Conservation (phyloP, 768 basidiomycete species). For the Nevesoporus exiguus region DNA sequence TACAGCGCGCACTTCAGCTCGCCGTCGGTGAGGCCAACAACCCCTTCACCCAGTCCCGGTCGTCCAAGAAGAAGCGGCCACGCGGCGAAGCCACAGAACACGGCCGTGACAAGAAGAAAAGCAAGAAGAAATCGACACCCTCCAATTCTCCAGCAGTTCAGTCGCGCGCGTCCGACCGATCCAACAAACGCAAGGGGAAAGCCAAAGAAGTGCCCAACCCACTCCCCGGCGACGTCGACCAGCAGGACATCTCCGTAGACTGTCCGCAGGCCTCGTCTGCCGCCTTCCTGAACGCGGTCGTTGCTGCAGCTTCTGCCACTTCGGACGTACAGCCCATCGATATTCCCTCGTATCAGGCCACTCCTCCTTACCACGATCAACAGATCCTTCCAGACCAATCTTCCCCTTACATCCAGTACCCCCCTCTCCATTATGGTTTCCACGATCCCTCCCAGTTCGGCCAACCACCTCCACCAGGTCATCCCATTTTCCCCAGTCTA, state of each 20-base stretch:
- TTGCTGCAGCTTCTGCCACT: slow-evolving; percentile 59
- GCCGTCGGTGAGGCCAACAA: slow-evolving; percentile 46
- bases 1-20: slow-evolving; percentile 49
- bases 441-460: slow-evolving; percentile 28
- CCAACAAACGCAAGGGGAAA: slow-evolving; percentile 35
- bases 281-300: slow-evolving; percentile 61
- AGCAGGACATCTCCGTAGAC: slow-evolving; percentile 23
- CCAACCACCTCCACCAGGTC: slow-evolving; percentile 27
- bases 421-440: slow-evolving; percentile 29
- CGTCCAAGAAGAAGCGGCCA: slow-evolving; percentile 37
- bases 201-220: slow-evolving; percentile 30
- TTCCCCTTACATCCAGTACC: slow-evolving; percentile 28
- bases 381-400: slow-evolving; percentile 28
- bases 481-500: slow-evolving; percentile 23
- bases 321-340: slow-evolving; percentile 33
- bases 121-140: slow-evolving; percentile 21
- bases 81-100: slow-evolving; percentile 15
- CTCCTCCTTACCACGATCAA: slow-evolving; percentile 35
- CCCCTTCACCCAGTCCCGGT: slow-evolving; percentile 31
- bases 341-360: slow-evolving; percentile 26
- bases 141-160: background rate
- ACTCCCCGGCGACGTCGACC: slow-evolving; percentile 27
- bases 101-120: slow-evolving; percentile 35
- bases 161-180: slow-evolving; percentile 5
- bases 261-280: slow-evolving; percentile 48